Conservation (phyloP, 352 stramenopile genomes). For the Phytophthora chlamydospora region DNA sequence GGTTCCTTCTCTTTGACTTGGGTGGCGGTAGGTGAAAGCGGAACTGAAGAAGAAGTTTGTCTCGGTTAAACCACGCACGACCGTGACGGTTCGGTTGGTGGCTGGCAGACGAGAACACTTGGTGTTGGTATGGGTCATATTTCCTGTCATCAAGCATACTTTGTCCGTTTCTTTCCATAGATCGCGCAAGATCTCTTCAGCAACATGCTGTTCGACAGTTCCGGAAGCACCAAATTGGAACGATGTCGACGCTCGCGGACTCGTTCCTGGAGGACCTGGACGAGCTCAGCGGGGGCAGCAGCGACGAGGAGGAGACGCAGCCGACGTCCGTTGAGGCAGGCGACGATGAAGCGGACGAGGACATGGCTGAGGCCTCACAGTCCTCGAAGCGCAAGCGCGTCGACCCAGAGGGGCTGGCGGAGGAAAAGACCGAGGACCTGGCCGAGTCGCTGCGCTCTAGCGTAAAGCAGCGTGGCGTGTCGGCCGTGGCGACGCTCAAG, state of each 20-base stretch:
- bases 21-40: slow-evolving; percentile 9
- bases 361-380: slow-evolving; percentile 15
- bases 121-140: slow-evolving; percentile 21
- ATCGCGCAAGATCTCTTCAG: slow-evolving; percentile 11
- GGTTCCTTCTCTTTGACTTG: slow-evolving; percentile 2
- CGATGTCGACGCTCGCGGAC: slow-evolving; percentile 85
- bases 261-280: slow-evolving; percentile 92
- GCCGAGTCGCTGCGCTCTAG: slow-evolving; percentile 46
- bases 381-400: slow-evolving; percentile 32
- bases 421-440: slow-evolving; percentile 37
- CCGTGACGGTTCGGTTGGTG: slow-evolving; percentile 11
- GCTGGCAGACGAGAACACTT: slow-evolving; percentile 24
- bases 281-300: slow-evolving; percentile 84
- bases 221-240: neutral
- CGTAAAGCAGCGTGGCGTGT: slow-evolving; percentile 60
- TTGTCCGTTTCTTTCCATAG: slow-evolving; percentile 22
- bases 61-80: slow-evolving; percentile 22
- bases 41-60: slow-evolving; percentile 14
- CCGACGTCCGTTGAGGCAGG: slow-evolving; percentile 14
- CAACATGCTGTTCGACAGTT: slow-evolving; percentile 3
- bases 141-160: slow-evolving; percentile 13
- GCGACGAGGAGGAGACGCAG: slow-evolving; percentile 64
- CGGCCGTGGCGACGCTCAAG: slow-evolving; percentile 73
- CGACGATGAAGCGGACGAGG: slow-evolving; percentile 24
- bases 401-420: slow-evolving; percentile 18